Conservation (phyloP, 129 eudicot genomes). For the Flaveria sonorensis region DNA sequence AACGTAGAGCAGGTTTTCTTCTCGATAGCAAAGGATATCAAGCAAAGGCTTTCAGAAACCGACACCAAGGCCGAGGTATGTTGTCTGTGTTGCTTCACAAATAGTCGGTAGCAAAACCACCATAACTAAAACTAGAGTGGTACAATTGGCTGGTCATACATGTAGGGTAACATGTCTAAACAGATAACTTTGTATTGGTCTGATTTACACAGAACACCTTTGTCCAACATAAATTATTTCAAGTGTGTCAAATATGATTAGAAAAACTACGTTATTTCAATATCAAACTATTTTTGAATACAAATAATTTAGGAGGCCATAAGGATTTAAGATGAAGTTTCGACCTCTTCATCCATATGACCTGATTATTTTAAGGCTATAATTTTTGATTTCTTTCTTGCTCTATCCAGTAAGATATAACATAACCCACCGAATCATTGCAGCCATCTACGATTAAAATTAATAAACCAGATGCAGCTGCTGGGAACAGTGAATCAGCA, state of each 20-base stretch:
- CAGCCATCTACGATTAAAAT: conserved; percentile 14
- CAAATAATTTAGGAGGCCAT: background rate
- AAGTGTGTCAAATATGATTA: background rate
- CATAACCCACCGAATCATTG: background rate
- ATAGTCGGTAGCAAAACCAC: background rate
- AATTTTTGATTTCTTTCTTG: background rate
- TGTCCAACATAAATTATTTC: background rate
- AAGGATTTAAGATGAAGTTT: background rate
- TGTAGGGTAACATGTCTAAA: background rate
- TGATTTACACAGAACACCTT: background rate
- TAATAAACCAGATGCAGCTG: conserved; percentile 12
- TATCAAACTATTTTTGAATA: background rate
- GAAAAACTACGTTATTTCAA: background rate
- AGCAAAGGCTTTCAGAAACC: conserved; percentile 85
- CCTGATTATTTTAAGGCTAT: background rate
- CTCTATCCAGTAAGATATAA: background rate
- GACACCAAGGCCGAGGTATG: conserved; percentile 76
- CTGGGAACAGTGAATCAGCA: background rate
- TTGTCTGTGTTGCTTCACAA: conserved; percentile 7
- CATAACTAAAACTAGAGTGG: background rate
- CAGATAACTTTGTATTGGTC: background rate
- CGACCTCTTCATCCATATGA: background rate
- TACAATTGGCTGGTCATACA: background rate
- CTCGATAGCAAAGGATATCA: conserved; percentile 77
- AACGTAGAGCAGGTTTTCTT: conserved; percentile 86